Percentiles rank a stretch among this genome's conserved stretches.
Evolutionary conservation across 306 rosid genomes (phyloP).

Genomic region (Benincasa hispida): DNA sequence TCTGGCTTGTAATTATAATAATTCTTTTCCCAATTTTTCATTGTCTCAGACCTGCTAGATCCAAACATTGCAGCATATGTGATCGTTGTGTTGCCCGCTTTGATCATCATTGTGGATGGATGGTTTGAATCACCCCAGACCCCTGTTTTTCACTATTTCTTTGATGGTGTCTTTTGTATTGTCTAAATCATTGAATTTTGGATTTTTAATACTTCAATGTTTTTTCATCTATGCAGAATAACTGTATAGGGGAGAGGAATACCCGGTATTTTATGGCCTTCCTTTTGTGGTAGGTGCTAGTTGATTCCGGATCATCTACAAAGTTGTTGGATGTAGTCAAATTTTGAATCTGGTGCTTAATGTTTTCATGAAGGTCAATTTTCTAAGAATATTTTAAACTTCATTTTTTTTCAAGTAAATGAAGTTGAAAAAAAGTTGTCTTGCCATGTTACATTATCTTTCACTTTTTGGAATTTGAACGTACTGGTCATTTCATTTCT

Average conservation of each 20-base stretch:
- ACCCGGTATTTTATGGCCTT: conserved; percentile 73
- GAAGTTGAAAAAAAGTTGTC: not conserved
- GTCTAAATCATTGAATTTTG: not conserved
- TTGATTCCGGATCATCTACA: conserved; percentile 7
- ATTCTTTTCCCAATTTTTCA: conserved; percentile 9
- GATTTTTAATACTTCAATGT: conserved; percentile 9
- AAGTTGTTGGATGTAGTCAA: not conserved
- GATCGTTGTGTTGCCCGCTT: conserved; percentile 82
- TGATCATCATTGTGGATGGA: conserved; percentile 99
- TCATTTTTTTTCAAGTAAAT: not conserved
- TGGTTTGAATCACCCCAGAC: conserved; percentile 36
- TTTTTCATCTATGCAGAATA: conserved; percentile 51
- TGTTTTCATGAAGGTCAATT: not conserved
- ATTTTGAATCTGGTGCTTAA: not conserved
- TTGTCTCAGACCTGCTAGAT: conserved; percentile 83
- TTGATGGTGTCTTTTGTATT: not conserved
- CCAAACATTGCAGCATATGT: conserved; percentile 96
- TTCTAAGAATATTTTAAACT: not conserved
- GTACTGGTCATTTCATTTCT: not conserved
- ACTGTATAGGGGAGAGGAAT: conserved; percentile 94
- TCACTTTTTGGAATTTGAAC: not conserved
- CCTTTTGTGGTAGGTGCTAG: conserved; percentile 78
- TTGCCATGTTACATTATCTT: not conserved
- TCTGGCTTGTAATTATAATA: not conserved
- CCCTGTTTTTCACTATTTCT: not conserved